Evolutionary conservation across 306 rosid genomes (phyloP).

Genomic region (Fragaria ananassa): DNA sequence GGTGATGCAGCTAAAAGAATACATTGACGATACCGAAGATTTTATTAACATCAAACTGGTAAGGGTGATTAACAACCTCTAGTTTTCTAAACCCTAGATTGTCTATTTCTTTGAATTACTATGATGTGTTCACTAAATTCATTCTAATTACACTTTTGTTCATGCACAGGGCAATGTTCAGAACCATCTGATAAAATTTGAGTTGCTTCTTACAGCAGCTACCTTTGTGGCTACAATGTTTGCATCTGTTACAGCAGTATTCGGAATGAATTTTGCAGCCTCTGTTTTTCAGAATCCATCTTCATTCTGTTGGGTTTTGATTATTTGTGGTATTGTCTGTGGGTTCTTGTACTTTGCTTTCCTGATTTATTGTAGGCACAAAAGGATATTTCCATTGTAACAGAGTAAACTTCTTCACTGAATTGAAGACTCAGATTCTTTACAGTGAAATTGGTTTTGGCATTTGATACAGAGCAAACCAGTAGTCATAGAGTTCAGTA

Average conservation of each 20-base stretch:
- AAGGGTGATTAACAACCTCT: slow-evolving; percentile 20
- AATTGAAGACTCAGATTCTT: slow-evolving; percentile 9
- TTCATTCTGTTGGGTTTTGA: slow-evolving; percentile 60
- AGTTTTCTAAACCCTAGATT: slow-evolving; percentile 13
- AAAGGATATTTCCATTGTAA: slow-evolving; percentile 63
- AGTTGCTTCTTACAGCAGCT: slow-evolving; percentile 90
- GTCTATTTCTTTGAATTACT: slow-evolving; percentile 23
- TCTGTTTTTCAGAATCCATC: slow-evolving; percentile 51
- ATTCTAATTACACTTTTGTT: slow-evolving; percentile 12
- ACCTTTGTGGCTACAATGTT: slow-evolving; percentile 72
- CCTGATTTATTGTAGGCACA: slow-evolving; percentile 62
- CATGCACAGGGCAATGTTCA: slow-evolving; percentile 82
- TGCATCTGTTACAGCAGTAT: slow-evolving; percentile 77
- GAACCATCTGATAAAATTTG: slow-evolving; percentile 84
- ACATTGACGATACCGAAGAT: slow-evolving; percentile 53
- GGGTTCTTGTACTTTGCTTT: slow-evolving; percentile 50
- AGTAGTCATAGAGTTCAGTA: not conserved
- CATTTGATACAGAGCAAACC: not conserved
- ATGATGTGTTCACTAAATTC: not conserved
- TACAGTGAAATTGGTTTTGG: not conserved
- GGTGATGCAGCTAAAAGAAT: slow-evolving; percentile 48
- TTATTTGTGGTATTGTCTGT: slow-evolving; percentile 50
- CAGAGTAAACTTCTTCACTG: slow-evolving; percentile 11
- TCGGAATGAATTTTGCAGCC: slow-evolving; percentile 76
- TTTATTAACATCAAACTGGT: slow-evolving; percentile 51